phyloP scores from a whole-genome alignment of 805 yeast species.

The Ogataea pignaliae region DNA sequence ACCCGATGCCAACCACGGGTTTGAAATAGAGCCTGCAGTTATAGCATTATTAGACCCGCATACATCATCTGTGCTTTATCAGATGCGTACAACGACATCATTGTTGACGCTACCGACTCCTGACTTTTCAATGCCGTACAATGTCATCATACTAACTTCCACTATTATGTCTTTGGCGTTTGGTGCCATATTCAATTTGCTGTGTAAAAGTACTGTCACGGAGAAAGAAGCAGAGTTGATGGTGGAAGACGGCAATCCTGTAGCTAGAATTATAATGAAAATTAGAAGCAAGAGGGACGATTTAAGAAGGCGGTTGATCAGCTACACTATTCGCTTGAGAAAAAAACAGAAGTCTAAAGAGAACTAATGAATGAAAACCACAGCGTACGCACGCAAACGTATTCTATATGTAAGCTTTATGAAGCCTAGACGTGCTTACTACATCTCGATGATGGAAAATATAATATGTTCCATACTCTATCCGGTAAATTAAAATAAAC shows the following conservation, averaged over 20 bases:
- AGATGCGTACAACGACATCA: slow-evolving; percentile 79
- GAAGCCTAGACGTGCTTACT: too few relatives aligned
- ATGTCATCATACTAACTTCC: slow-evolving; percentile 89
- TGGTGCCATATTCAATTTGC: slow-evolving; percentile 77
- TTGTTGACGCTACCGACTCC: slow-evolving; percentile 90
- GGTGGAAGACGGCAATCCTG: slow-evolving; percentile 8
- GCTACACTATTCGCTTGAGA: too few relatives aligned
- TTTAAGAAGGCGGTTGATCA: too few relatives aligned
- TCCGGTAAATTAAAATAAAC: too few relatives aligned
- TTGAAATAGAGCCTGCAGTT: slow-evolving; percentile 89
- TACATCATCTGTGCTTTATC: slow-evolving; percentile 32
- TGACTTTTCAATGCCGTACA: slow-evolving; percentile 98
- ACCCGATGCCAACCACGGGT: slow-evolving; percentile 99
- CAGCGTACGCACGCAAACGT: too few relatives aligned
- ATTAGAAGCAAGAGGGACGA: neutral
- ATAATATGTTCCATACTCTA: too few relatives aligned
- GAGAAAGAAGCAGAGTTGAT: slow-evolving; percentile 58
- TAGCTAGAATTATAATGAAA: neutral
- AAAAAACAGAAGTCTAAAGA: too few relatives aligned
- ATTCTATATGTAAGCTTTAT: too few relatives aligned
- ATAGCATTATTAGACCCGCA: slow-evolving; percentile 45
- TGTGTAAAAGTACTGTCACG: slow-evolving; percentile 69
- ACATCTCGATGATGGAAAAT: too few relatives aligned
- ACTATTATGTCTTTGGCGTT: slow-evolving; percentile 90
- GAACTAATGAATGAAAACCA: too few relatives aligned